Conservation (phyloP, 2,329 filamentous ascomycete species). For the Ophiostoma fasciatum region DNA sequence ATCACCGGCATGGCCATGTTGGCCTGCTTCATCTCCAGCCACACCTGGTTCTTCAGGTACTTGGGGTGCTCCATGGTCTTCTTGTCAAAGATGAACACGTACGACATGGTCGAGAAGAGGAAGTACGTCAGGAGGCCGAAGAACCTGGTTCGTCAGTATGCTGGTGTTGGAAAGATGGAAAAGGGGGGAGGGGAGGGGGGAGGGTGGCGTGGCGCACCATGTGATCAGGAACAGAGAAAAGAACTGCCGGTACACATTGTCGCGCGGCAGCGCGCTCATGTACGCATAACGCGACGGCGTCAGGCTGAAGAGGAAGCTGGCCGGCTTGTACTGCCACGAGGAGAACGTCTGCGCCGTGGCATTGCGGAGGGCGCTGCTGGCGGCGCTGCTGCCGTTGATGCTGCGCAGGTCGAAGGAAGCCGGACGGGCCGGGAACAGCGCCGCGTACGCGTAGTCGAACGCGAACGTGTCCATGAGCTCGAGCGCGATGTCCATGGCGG, state of each 20-base stretch:
- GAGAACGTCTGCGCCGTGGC: slow-evolving; percentile 42
- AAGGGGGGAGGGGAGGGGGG: too few species aligned
- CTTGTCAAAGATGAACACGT: slow-evolving; percentile 84
- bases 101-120: slow-evolving; percentile 67
- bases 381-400: too few species aligned
- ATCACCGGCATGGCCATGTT: slow-evolving; percentile 65
- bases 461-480: slow-evolving; percentile 71
- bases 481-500: slow-evolving; percentile 74
- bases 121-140: slow-evolving; percentile 81
- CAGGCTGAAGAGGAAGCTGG: slow-evolving; percentile 54
- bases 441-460: slow-evolving; percentile 67
- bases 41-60: slow-evolving; percentile 87
- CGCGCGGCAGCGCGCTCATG: slow-evolving; percentile 59
- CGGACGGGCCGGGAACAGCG: slow-evolving; percentile 45
- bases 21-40: slow-evolving; percentile 71
- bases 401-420: slow-evolving; percentile 38
- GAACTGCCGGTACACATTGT: slow-evolving; percentile 62
- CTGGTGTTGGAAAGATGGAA: background rate
- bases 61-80: slow-evolving; percentile 77
- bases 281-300: slow-evolving; percentile 64
- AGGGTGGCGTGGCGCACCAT: slow-evolving; percentile 58
- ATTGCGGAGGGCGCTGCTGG: slow-evolving; percentile 33
- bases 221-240: slow-evolving; percentile 70
- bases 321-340: slow-evolving; percentile 55
- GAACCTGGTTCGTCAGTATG: slow-evolving; percentile 41